Evolutionary conservation across 306 rosid species (phyloP), one percentile per base, ranked within the genome.

Genomic region (Sechiopsis laciniata): DNA sequence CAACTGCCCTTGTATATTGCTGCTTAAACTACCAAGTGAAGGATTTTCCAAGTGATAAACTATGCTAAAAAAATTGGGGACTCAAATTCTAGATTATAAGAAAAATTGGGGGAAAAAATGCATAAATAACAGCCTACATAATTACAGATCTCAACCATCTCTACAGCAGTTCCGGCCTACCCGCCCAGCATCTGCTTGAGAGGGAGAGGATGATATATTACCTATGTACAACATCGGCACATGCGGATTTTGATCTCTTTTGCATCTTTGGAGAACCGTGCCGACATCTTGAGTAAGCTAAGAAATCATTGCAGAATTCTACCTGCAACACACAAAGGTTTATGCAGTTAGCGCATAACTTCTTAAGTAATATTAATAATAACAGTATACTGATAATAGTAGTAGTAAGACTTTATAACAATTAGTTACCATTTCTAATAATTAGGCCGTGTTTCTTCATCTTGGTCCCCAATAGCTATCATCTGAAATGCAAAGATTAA

Each of bases 381-480:
- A 26, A 26, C 29, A 26, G 29, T 26, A 10, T 20, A 67, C 12
- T 50, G 12, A 50, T 50, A 7, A 51, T 15, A 26, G 24, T 29
- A 29, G 7, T 9, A 11, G 4, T 26, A 0, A 40, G 32, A 62
- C 70, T 82, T 57, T 37, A 50, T 54, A 57, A 32, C 52, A 26
- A 59, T 63, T 26, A 55, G 57, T 73, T 83, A 82, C 90, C 89
- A 8, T 22, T 67, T 68, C 63, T 75, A 68, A 68, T 67, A 70
- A 65, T 65, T 72, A 48, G 74, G 73, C 72, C 42, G 75, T 59
- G 72, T 75, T 72, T 57, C 68, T 64, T 90, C 87, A 88, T 76
- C 94, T 83, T 54, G 97, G 98, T 82, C 72, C 86, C 97, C 97
- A 93, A 86, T 50, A 88, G 86, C 85, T 70, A 48, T 90, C 86